Evolutionary conservation across 208 protist genomes (phyloP), one percentile per base, ranked within the genome.

Genomic region (Trypanosoma rangeli): DNA sequence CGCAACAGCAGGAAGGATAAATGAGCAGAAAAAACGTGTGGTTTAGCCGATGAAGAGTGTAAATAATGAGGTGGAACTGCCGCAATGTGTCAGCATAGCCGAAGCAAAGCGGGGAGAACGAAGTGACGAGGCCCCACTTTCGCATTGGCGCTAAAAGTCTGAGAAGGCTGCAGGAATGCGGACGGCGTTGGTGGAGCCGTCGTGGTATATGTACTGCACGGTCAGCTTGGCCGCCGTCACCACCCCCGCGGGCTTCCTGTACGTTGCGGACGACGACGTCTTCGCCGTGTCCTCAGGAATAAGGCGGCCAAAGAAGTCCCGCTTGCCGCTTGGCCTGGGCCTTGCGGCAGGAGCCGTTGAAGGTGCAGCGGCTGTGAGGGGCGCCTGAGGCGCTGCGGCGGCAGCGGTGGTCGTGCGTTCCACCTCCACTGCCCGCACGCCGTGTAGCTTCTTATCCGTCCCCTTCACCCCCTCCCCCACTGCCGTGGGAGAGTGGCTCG

Each of bases 121-220:
- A 3, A 35, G 22, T 15, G 26, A 31, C 20, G 22, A 31, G 15
- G 28, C 28, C 53, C 4, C n/a, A 28, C 22, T 24, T 53, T 3
- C 49, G 49, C n/a, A 22, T 12, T 18, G 16, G n/a, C 16, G 2
- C 54, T 81, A 92, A 61, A 94, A 95, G 55, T 95, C 87, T 7
- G 69, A 58, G 31, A 93, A 64, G 4, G 68, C 68, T 5, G 90
- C 87, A 1, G 85, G 85, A 68, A 94, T 87, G 59, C 86, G 86
- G 28, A 95, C 87, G 3, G 84, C 90, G 59, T 95, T 95, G 15
- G 90, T 94, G 60, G 74, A 83, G 22, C 90, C 90, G 49, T 94
- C 90, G 44, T 91, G 80, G 65, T 93, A 92, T 1, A 82, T 67
- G 76, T 95, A 95, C 33, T 73, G 64, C 28, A 88, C 76, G 1